Evolutionary conservation across 495 filamentous ascomycete genomes (phyloP), one percentile per base, ranked within the genome.

Genomic region (Chlorociboria aeruginascens): DNA sequence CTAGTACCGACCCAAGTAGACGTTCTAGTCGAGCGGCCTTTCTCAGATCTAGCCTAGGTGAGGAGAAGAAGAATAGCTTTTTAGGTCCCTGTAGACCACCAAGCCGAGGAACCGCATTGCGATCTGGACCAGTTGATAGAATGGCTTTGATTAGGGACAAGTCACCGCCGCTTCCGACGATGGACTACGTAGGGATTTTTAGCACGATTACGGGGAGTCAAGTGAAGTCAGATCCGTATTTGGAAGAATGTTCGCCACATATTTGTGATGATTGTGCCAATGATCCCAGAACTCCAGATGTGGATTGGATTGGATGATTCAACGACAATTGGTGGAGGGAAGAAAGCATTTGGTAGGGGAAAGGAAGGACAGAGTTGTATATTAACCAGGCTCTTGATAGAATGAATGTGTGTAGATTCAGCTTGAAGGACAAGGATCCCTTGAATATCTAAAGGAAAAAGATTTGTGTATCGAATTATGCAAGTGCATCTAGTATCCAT

Each of bases 111-210:
- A 12, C 29, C 11, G 40, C 20, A 47, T 28, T 41, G 8, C 28
- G 38, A 42, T 33, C 32, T 36, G 38, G 20, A 16, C 31, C 41
- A 11, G 4, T 43, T 8, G 28, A 47, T 40, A 13, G 34, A 12
- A 28, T 38, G 13, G 12, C 12, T 2, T 35, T 45, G 28, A 34
- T 43, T 39, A 29, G 32, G 14, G 20, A 43, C 2, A 45, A 32
- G 9, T 47, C 43, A 25, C 49, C 45, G 2, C 48, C 52, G 2
- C 25, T 35, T 13, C 40, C 32, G 0, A 44, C 43, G 8, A 39
- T 55, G 2, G 52, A 55, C 40, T 17, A 40, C n/a, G 39, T 42
- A n/a, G 43, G 52, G 30, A 55, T 55, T 8, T 54, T 50, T 54
- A 42, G 43, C 1, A 38, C 20, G 16, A 46, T 9, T 16, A 40